Percentiles rank a stretch among this genome's conserved stretches.
phyloP scores from a whole-genome alignment of 805 yeast species.

The Wickerhamomyces alni region DNA sequence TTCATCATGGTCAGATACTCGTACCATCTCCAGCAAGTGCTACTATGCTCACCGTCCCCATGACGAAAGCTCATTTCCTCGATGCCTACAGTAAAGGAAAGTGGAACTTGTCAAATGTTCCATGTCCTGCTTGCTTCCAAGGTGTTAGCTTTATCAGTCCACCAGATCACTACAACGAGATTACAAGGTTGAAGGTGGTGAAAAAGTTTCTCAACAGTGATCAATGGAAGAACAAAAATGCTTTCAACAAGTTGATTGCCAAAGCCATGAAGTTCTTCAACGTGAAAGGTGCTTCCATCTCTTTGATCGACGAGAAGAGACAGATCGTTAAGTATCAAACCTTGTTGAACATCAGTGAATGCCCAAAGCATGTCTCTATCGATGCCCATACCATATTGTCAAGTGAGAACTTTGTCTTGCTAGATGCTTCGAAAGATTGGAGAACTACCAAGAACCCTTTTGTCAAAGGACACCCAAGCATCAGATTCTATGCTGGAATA shows the following conservation, averaged over 20 bases:
- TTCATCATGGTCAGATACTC: slow-evolving; percentile 5
- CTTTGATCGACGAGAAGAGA: slow-evolving; percentile 43
- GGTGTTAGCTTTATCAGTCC: slow-evolving; percentile 46
- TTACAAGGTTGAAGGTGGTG: slow-evolving; percentile 37
- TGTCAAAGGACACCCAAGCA: slow-evolving; percentile 53
- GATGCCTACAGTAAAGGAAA: slow-evolving; percentile 52
- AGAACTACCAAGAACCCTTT: slow-evolving; percentile 56
- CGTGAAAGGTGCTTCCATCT: slow-evolving; percentile 50
- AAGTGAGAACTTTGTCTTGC: slow-evolving; percentile 42
- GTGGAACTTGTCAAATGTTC: slow-evolving; percentile 48
- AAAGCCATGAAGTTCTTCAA: slow-evolving; percentile 36
- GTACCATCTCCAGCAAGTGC: slow-evolving; percentile 8
- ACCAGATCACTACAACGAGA: slow-evolving; percentile 52
- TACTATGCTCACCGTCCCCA: slow-evolving; percentile 25
- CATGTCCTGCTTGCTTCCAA: slow-evolving; percentile 49
- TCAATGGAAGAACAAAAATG: slow-evolving; percentile 42
- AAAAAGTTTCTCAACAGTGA: slow-evolving; percentile 31
- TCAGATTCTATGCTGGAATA: slow-evolving; percentile 61
- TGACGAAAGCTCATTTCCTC: slow-evolving; percentile 47
- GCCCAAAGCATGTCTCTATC: slow-evolving; percentile 51
- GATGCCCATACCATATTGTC: slow-evolving; percentile 70
- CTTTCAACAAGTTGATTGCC: slow-evolving; percentile 33
- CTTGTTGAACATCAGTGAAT: slow-evolving; percentile 40
- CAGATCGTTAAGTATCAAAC: slow-evolving; percentile 46
- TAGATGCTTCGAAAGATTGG: slow-evolving; percentile 68